A percentile compares a stretch with the other conserved stretches of the same genome.
phyloP scores from a whole-genome alignment of 352 stramenopile genomes.

The Phytophthora idaei region DNA sequence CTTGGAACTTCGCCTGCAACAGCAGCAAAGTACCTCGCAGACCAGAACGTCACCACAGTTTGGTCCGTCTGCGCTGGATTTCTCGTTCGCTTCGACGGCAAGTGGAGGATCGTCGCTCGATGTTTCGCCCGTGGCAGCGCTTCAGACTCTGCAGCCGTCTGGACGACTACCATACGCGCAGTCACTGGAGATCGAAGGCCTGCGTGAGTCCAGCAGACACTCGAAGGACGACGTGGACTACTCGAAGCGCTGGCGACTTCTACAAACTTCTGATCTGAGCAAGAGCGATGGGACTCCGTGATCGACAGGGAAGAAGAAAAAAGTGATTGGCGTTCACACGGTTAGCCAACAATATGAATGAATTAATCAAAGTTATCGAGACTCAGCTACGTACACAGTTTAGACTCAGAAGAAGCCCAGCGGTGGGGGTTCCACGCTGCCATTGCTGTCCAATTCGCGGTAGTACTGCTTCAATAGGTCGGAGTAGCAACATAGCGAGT shows the following conservation, averaged over 20 bases:
- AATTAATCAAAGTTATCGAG: conserved; percentile 11
- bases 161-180: conserved; percentile 78
- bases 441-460: conserved; percentile 46
- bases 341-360: conserved; percentile 2
- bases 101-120: conserved; percentile 27
- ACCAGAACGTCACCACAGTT: conserved; percentile 22
- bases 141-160: conserved; percentile 56
- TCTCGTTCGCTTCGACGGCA: conserved; percentile 36
- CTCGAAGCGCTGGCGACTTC: conserved; percentile 41
- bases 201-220: conserved; percentile 72
- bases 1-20: conserved; percentile 13
- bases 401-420: conserved; percentile 52
- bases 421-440: conserved; percentile 52
- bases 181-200: conserved; percentile 78
- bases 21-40: conserved; percentile 18
- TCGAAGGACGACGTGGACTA: conserved; percentile 47
- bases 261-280: conserved; percentile 19
- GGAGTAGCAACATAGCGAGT: conserved; percentile 66
- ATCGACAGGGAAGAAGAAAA: neutral
- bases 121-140: conserved; percentile 24
- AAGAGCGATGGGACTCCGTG: conserved; percentile 9
- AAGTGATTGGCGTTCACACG: too few relatives aligned
- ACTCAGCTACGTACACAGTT: neutral
- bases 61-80: conserved; percentile 23
- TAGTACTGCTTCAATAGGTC: conserved; percentile 79